phyloP scores from a whole-genome alignment of 768 basidiomycete genomes.

The Dacryopinax primogenitus region DNA sequence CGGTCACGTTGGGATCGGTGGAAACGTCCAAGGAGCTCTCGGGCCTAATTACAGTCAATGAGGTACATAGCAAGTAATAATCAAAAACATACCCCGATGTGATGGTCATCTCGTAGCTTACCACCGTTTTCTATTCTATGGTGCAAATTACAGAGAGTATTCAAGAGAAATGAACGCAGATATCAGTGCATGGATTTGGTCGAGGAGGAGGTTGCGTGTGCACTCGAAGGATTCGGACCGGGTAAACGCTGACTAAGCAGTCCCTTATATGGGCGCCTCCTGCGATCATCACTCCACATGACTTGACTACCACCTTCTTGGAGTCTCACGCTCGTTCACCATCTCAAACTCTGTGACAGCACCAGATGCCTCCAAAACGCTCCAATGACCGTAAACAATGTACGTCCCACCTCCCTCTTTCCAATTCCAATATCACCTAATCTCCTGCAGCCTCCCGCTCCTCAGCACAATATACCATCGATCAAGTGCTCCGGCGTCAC shows the following conservation, averaged over 20 bases:
- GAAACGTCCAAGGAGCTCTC: too few relatives aligned
- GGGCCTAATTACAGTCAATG: too few relatives aligned
- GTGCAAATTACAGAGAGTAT: too few relatives aligned
- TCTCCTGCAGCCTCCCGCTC: background rate
- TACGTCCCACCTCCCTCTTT: background rate
- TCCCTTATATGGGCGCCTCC: background rate
- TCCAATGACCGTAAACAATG: background rate
- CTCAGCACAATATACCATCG: background rate
- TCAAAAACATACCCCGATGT: too few relatives aligned
- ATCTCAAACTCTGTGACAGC: background rate
- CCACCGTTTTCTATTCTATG: background rate
- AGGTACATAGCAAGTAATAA: too few relatives aligned
- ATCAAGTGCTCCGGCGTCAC: background rate
- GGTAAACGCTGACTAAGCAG: background rate
- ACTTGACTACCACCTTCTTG: too few relatives aligned
- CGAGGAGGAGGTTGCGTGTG: too few relatives aligned
- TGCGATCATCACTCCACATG: too few relatives aligned
- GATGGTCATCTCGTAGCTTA: background rate
- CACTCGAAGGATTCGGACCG: too few relatives aligned
- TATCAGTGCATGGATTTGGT: too few relatives aligned
- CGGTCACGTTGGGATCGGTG: background rate
- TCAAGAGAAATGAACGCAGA: too few relatives aligned
- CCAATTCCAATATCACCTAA: background rate
- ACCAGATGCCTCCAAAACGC: slow-evolving; percentile 1
- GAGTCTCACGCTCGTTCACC: too few relatives aligned